Percentiles rank a stretch among this genome's conserved stretches.
These are phyloP conservation scores for Cyathus pygmaeus DNA, from an alignment of 1,284 basidiomycete species.

Conservation along the genomic window DNA sequence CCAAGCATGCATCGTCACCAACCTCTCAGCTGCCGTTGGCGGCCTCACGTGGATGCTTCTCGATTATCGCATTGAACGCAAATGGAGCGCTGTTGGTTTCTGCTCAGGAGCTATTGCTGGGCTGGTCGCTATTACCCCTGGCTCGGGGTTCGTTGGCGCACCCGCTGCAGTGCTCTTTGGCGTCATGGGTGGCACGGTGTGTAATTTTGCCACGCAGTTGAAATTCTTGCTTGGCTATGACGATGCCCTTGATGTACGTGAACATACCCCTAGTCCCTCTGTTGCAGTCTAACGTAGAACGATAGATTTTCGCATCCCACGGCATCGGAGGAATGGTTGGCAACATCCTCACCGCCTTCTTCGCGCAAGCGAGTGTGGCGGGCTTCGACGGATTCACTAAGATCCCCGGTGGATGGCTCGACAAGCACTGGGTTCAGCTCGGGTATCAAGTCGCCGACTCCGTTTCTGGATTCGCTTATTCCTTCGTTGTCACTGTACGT, in stretches of 20 bases:
- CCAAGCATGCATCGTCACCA: constrained; percentile 93
- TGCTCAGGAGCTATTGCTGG: constrained; percentile 95
- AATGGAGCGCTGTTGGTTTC: constrained; percentile 95
- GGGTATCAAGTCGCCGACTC: constrained; percentile 91
- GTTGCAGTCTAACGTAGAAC: not conserved
- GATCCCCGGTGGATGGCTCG: constrained; percentile 92
- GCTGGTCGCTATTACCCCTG: constrained; percentile 93
- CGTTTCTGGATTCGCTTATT: constrained; percentile 77
- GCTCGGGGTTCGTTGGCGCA: constrained; percentile 88
- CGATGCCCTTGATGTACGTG: constrained; percentile 81
- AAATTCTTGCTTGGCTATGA: constrained; percentile 84
- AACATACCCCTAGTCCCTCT: constrained; percentile 1
- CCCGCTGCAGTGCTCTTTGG: constrained; percentile 89
- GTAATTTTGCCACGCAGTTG: constrained; percentile 95
- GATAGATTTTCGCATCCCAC: constrained; percentile 89
- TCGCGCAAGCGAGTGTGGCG: constrained; percentile 89
- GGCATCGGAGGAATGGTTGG: constrained; percentile 90
- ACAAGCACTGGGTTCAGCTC: constrained; percentile 86
- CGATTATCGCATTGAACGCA: constrained; percentile 92
- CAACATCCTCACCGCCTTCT: constrained; percentile 86
- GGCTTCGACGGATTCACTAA: constrained; percentile 81
- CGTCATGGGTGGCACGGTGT: constrained; percentile 83
- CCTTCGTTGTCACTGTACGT: constrained; percentile 83
- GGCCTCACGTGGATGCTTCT: constrained; percentile 95
- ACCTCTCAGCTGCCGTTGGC: constrained; percentile 86